Evolutionary conservation across 2,329 filamentous ascomycete species (phyloP).

Genomic region (Chrysoporthe cubensis): DNA sequence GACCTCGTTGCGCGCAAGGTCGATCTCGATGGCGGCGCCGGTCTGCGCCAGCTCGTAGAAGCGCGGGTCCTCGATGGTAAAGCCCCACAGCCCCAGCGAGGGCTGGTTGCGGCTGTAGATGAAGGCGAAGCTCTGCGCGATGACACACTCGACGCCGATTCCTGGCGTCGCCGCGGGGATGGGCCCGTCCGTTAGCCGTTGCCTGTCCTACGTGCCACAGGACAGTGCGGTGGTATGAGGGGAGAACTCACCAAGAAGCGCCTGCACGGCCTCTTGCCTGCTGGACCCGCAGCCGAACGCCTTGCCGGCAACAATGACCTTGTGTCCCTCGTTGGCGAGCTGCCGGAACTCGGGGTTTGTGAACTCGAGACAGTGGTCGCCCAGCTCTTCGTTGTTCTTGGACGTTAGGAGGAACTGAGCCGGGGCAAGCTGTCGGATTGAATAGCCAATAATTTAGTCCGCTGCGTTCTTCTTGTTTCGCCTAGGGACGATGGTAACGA

Average conservation of each 20-base stretch:
- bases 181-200: background rate
- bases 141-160: too few species aligned
- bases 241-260: constrained; percentile 39
- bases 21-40: constrained; percentile 39
- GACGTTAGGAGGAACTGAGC: constrained; percentile 41
- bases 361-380: constrained; percentile 45
- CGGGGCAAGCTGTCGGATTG: constrained; percentile 41
- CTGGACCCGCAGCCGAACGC: constrained; percentile 52
- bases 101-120: too few species aligned
- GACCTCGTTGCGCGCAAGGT: constrained; percentile 35
- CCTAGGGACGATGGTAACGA: constrained; percentile 1
- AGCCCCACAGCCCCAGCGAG: too few species aligned
- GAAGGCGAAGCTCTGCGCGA: too few species aligned
- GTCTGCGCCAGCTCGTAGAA: too few species aligned
- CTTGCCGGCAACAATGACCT: constrained; percentile 49
- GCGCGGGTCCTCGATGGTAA: too few species aligned
- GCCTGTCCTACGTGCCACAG: constrained; percentile 40
- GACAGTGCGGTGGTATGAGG: constrained; percentile 45
- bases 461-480: too few species aligned
- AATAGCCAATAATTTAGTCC: too few species aligned
- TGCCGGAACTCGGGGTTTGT: constrained; percentile 44
- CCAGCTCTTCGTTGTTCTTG: constrained; percentile 40
- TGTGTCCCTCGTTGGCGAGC: constrained; percentile 23
- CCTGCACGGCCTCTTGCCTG: constrained; percentile 47
- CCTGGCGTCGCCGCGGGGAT: too few species aligned